Conservation (phyloP, 345 rosid genomes). For the Citrus australasica region DNA sequence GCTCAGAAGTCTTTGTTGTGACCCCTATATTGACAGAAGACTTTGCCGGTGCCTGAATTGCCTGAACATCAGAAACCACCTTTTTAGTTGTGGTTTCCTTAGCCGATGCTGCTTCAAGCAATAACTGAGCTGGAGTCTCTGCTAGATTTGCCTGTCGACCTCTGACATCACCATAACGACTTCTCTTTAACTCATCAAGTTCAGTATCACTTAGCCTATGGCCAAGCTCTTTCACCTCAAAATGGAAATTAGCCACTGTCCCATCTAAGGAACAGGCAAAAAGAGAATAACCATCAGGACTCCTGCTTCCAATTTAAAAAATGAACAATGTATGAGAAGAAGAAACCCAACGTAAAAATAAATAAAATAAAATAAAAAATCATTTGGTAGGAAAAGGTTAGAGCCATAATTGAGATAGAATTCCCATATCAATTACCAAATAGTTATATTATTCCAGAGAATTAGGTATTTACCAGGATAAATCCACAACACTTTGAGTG, state of each 20-base stretch:
- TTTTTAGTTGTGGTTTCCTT: constrained; percentile 68
- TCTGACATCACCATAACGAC: constrained; percentile 92
- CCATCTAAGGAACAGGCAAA: constrained; percentile 99
- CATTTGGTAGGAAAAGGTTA: not conserved
- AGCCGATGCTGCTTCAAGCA: constrained; percentile 90
- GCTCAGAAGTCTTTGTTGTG: constrained; percentile 45
- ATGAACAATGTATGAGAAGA: constrained; percentile 10
- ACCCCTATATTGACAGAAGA: constrained; percentile 45
- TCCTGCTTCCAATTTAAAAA: constrained; percentile 48
- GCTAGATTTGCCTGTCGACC: constrained; percentile 90
- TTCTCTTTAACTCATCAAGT: constrained; percentile 87
- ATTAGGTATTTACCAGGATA: constrained; percentile 68
- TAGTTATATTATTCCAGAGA: constrained; percentile 1
- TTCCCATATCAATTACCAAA: constrained; percentile 1
- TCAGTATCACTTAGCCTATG: constrained; percentile 65
- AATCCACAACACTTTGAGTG: constrained; percentile 95
- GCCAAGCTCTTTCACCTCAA: constrained; percentile 83
- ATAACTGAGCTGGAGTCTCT: constrained; percentile 88
- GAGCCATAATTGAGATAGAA: not conserved
- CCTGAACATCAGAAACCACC: constrained; percentile 52
- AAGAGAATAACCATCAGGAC: constrained; percentile 96
- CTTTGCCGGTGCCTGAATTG: constrained; percentile 49
- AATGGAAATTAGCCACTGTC: constrained; percentile 87
- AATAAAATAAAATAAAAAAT: not conserved
- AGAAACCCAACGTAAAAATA: not conserved